These are phyloP conservation scores for Gloeophyllum trabeum DNA, from an alignment of 768 basidiomycete genomes.

Conservation along the genomic window DNA sequence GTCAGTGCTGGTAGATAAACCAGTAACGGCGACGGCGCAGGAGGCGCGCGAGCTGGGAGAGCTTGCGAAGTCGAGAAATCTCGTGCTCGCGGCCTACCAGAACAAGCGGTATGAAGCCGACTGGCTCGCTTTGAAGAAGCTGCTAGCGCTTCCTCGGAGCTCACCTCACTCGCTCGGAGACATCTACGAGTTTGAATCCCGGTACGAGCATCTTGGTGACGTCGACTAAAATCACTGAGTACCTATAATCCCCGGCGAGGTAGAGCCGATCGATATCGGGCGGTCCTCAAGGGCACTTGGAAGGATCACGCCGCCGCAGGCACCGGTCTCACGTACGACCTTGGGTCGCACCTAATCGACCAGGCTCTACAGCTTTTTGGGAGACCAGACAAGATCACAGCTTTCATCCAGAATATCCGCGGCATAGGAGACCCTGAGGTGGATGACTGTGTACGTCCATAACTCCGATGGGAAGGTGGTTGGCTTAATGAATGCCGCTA, in stretches of 20 bases:
- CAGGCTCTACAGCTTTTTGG: slow-evolving; percentile 72
- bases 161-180: slow-evolving; percentile 46
- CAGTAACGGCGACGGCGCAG: slow-evolving; percentile 47
- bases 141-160: slow-evolving; percentile 12
- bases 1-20: slow-evolving; percentile 72
- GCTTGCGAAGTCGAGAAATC: slow-evolving; percentile 14
- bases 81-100: slow-evolving; percentile 15
- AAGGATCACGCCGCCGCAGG: slow-evolving; percentile 59
- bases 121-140: slow-evolving; percentile 16
- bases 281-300: slow-evolving; percentile 60
- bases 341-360: slow-evolving; percentile 75
- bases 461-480: neutral
- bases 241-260: neutral
- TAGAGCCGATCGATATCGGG: slow-evolving; percentile 70
- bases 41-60: slow-evolving; percentile 17
- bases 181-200: slow-evolving; percentile 64
- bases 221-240: neutral
- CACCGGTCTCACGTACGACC: slow-evolving; percentile 62
- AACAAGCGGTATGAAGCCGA: slow-evolving; percentile 19
- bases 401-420: slow-evolving; percentile 59
- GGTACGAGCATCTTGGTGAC: slow-evolving; percentile 33
- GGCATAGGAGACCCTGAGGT: slow-evolving; percentile 52
- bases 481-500: slow-evolving; percentile 11
- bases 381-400: slow-evolving; percentile 54
- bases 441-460: slow-evolving; percentile 46